Evolutionary conservation across 2,329 filamentous ascomycete genomes (phyloP), one percentile per base, ranked within the genome.

Genomic region (Didymella pinodella): DNA sequence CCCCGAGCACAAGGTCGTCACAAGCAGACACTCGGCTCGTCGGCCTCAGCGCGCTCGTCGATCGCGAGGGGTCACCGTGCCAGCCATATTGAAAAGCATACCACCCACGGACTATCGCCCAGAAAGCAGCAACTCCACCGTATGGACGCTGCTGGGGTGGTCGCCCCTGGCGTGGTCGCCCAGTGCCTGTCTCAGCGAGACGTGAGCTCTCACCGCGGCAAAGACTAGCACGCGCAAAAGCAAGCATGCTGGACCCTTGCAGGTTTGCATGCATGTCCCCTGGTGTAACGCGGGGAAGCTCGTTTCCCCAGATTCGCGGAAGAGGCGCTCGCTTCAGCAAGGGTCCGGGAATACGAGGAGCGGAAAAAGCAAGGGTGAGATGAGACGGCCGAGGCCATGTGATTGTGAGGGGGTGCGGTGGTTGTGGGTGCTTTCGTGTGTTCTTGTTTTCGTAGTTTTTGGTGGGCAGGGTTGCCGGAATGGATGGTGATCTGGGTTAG

Each of bases 231-330:
- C 8, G 36, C n/a, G 43, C 40, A 32, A n/a, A 34, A 34, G n/a
- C 20, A 18, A 4, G 22, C 40, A 40, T 46, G 49, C 40, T 36
- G 41, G 46, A 38, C 40, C 50, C 40, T 47, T 48, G 46, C 46
- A 36, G 48, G n/a, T 38, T 49, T 48, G 38, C 45, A 38, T 49
- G 18, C 18, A 31, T 54, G 22, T 7, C 47, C 47, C 16, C 34
- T 44, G 34, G 56, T 32, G 51, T 22, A 44, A 48, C 48, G 57
- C 48, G 57, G 57, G 57, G 57, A 56, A 60, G 48, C 48, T 49
- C 48, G 22, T 40, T 53, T 48, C 43, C 47, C 36, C 52, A 48
- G 28, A 28, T 40, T 48, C 34, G 34, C 40, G 44, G 48, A 26
- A 40, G 43, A 38, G 25, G 48, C 44, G 43, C 26, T 48, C 52